phyloP scores from a whole-genome alignment of 371 early-diverging fungal species.

The Batrachochytrium dendrobatidis region DNA sequence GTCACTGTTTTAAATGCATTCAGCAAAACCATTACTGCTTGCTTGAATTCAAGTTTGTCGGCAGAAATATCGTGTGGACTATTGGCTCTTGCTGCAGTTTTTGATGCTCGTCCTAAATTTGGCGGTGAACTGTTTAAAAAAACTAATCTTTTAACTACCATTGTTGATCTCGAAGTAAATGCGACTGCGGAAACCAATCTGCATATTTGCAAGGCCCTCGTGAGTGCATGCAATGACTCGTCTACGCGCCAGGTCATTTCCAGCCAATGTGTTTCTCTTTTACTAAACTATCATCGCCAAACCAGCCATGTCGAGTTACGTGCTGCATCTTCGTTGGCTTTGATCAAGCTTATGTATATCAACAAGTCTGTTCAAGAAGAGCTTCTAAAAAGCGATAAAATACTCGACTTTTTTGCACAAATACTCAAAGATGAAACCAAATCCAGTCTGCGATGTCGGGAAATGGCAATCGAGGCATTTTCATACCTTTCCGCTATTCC shows the following conservation, averaged over 20 bases:
- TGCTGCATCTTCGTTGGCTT: slow-evolving; percentile 51
- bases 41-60: slow-evolving; percentile 8
- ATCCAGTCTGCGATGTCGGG: background rate
- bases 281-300: slow-evolving; percentile 35
- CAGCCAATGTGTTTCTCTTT: slow-evolving; percentile 45
- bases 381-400: background rate
- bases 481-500: slow-evolving; percentile 62
- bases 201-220: slow-evolving; percentile 54
- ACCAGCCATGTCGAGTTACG: slow-evolving; percentile 44
- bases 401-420: background rate
- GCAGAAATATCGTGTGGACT: slow-evolving; percentile 18
- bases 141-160: slow-evolving; percentile 55
- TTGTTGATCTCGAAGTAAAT: slow-evolving; percentile 64
- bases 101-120: slow-evolving; percentile 44
- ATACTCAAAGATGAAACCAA: background rate
- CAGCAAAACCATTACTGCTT: slow-evolving; percentile 1
- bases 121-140: slow-evolving; percentile 56
- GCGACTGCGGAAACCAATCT: slow-evolving; percentile 56
- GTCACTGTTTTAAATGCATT: slow-evolving; percentile 8
- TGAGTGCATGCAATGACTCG: slow-evolving; percentile 58
- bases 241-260: slow-evolving; percentile 53
- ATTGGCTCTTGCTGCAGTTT: slow-evolving; percentile 52
- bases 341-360: slow-evolving; percentile 57
- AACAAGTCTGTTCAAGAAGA: slow-evolving; percentile 25
- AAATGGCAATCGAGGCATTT: slow-evolving; percentile 60